A percentile compares a stretch with the other conserved stretches of the same genome.
phyloP scores from a whole-genome alignment of 2,329 filamentous ascomycete species.

The Cytospora leucostoma region DNA sequence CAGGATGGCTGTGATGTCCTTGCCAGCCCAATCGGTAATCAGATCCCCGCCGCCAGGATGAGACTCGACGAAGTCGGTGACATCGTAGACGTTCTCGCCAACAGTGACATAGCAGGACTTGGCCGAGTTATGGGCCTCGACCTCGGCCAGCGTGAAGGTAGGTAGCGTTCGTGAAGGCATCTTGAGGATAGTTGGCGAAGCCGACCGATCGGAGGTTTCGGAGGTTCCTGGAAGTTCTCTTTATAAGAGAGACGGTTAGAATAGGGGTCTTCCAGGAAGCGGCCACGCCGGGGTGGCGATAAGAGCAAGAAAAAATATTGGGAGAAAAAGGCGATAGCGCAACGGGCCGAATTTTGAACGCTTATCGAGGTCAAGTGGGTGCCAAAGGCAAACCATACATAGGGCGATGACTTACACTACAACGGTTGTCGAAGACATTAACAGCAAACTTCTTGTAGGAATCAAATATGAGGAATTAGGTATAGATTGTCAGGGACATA shows the following conservation, averaged over 20 bases:
- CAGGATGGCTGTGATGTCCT: conserved; percentile 81
- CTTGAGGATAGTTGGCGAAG: conserved; percentile 22
- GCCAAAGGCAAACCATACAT: neutral
- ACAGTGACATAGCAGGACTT: conserved; percentile 93
- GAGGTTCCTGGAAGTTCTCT: conserved; percentile 6
- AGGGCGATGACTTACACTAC: neutral
- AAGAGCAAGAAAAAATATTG: neutral
- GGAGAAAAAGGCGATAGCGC: conserved; percentile 10
- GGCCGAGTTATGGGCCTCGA: conserved; percentile 75
- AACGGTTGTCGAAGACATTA: neutral
- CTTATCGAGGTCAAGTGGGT: neutral
- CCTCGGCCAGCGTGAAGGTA: conserved; percentile 77
- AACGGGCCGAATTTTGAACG: conserved; percentile 6
- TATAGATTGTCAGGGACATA: neutral
- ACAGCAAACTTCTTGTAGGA: neutral
- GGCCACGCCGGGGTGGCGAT: conserved; percentile 17
- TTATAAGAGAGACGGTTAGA: neutral
- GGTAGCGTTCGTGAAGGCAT: conserved; percentile 86
- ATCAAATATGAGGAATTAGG: neutral
- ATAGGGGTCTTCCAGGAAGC: conserved; percentile 6
- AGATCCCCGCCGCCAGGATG: conserved; percentile 90
- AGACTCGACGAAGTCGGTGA: conserved; percentile 85
- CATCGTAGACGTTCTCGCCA: conserved; percentile 88
- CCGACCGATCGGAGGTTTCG: conserved; percentile 5
- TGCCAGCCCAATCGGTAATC: conserved; percentile 85